A percentile compares a stretch with the other conserved stretches of the same genome.
Conservation (phyloP, 805 yeast species). For the Candida mattraensis region DNA sequence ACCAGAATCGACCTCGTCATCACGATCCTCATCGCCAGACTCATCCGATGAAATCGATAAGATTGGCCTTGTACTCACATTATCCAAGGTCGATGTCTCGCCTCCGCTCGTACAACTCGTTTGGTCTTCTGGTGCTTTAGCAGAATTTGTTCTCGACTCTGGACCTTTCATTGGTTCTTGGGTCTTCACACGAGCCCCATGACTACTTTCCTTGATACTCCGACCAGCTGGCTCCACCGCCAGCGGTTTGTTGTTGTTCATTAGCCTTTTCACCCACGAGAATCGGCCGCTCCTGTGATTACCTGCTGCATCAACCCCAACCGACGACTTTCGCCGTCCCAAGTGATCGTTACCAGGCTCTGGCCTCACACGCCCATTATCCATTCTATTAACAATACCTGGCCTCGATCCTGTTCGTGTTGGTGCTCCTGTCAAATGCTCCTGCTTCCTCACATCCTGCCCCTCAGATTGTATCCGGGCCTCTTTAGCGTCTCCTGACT, state of each 20-base stretch:
- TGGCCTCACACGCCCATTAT: no score
- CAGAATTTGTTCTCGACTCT: background rate
- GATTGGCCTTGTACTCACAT: constrained; percentile 48
- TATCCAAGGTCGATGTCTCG: constrained; percentile 28
- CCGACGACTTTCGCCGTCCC: no score
- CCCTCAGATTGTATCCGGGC: no score
- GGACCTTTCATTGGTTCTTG: constrained; percentile 1
- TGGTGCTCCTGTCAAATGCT: no score
- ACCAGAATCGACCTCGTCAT: constrained; percentile 18
- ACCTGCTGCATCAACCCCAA: background rate
- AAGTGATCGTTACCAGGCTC: no score
- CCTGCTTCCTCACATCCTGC: no score
- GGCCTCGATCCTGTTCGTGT: no score
- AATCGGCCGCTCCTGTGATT: constrained; percentile 28
- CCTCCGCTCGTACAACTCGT: constrained; percentile 18
- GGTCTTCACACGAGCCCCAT: background rate
- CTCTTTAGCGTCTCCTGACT: no score
- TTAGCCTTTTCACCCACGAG: constrained; percentile 36
- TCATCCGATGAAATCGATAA: constrained; percentile 42
- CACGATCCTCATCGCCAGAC: constrained; percentile 17
- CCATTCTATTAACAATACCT: no score
- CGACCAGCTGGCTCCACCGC: constrained; percentile 3
- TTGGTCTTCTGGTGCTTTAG: constrained; percentile 12
- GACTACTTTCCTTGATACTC: background rate
- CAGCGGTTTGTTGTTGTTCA: constrained; percentile 29